Percentiles rank a stretch among this genome's conserved stretches.
Evolutionary conservation across 306 rosid genomes (phyloP).

Genomic region (Mimosa pudica): DNA sequence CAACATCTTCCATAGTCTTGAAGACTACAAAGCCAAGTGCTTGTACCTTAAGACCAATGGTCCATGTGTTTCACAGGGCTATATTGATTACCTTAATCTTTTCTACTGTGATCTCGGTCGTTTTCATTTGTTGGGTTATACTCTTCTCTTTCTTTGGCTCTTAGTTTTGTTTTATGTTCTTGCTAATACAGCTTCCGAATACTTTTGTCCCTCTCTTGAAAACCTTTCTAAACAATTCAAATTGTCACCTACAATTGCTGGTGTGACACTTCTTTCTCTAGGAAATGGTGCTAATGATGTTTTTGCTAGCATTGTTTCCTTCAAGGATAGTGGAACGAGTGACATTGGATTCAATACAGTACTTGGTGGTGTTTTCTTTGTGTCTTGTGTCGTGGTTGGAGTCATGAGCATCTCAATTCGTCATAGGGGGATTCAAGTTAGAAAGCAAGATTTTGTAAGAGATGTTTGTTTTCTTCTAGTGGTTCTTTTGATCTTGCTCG

Average conservation of each 20-base stretch:
- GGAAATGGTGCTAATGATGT: constrained; percentile 54
- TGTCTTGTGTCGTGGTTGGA: constrained; percentile 51
- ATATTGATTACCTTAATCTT: constrained; percentile 45
- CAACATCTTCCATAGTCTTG: constrained; percentile 33
- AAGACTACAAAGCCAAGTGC: constrained; percentile 41
- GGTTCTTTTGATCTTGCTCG: constrained; percentile 37
- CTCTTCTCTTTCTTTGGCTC: constrained; percentile 44
- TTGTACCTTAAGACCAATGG: constrained; percentile 40
- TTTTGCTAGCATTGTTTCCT: constrained; percentile 45
- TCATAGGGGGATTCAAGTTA: constrained; percentile 29
- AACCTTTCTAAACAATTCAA: constrained; percentile 39
- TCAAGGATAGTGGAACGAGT: constrained; percentile 38
- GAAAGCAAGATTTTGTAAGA: constrained; percentile 40
- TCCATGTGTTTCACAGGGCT: constrained; percentile 46
- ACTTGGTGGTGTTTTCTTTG: constrained; percentile 48
- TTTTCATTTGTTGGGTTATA: constrained; percentile 40
- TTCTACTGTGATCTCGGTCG: constrained; percentile 47
- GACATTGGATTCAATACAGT: constrained; percentile 42
- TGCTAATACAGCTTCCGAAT: constrained; percentile 45
- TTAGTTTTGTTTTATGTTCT: constrained; percentile 43
- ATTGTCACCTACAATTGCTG: constrained; percentile 51
- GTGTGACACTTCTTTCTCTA: constrained; percentile 51
- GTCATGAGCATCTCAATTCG: constrained; percentile 37
- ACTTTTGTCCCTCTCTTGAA: constrained; percentile 55
- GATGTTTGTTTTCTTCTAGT: constrained; percentile 45